These are phyloP conservation scores for Colletotrichum sp. DNA, from an alignment of 2,329 filamentous ascomycete species.

Conservation along the genomic window DNA sequence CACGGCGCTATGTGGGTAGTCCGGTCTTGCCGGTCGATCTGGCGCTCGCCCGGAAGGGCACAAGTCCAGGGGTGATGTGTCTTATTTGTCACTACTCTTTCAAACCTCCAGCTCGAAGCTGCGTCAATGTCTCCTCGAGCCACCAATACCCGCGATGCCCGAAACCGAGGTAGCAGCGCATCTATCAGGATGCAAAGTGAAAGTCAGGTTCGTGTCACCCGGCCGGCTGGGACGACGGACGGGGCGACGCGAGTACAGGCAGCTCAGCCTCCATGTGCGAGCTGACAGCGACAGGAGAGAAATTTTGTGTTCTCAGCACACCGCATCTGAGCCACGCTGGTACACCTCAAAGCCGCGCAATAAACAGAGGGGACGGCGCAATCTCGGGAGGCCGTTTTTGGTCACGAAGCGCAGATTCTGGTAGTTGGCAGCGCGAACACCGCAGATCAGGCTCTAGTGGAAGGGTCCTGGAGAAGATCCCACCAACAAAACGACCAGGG, in stretches of 20 bases:
- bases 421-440: not conserved
- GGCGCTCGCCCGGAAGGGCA: not conserved
- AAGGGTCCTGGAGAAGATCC: not conserved
- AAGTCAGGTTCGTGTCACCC: not conserved
- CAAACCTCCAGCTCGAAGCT: not conserved
- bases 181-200: not conserved
- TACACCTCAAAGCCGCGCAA: conserved; percentile 9
- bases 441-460: not conserved
- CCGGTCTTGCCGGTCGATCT: conserved; percentile 7
- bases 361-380: not conserved
- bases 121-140: not conserved
- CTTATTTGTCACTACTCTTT: conserved; percentile 2
- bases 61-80: not conserved
- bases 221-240: not conserved
- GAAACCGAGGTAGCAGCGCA: not conserved
- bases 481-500: not conserved
- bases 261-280: conserved; percentile 8
- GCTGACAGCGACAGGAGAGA: not conserved
- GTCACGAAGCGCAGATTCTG: not conserved
- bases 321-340: conserved; percentile 1
- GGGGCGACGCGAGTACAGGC: not conserved
- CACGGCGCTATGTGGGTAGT: not conserved
- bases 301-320: not conserved
- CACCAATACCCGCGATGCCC: not conserved
- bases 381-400: not conserved